phyloP scores from a whole-genome alignment of 106 monocot species.

The Phalaenopsis aphrodite region DNA sequence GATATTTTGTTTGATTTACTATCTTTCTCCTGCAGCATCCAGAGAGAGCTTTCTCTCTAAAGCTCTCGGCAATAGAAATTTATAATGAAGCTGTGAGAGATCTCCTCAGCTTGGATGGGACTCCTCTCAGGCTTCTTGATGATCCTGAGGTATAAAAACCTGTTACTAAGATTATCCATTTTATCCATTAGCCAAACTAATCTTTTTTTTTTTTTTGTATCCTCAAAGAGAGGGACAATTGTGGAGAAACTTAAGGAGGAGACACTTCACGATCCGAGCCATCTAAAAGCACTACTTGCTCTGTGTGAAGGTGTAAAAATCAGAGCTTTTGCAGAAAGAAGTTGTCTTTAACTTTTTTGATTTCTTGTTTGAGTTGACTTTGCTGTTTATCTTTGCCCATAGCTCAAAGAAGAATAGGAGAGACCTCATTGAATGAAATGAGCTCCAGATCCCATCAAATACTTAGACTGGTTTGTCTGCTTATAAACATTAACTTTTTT shows the following conservation, averaged over 20 bases:
- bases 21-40: constrained; percentile 56
- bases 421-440: constrained; percentile 90
- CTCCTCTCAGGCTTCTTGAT: constrained; percentile 89
- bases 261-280: constrained; percentile 11
- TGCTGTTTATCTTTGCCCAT: background rate
- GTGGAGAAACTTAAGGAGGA: constrained; percentile 26
- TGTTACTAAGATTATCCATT: background rate
- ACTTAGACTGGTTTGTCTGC: constrained; percentile 70
- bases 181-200: background rate
- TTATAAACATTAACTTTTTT: constrained; percentile 1
- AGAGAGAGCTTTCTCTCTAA: constrained; percentile 86
- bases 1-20: background rate
- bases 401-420: constrained; percentile 93
- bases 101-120: constrained; percentile 73
- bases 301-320: constrained; percentile 76
- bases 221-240: constrained; percentile 25
- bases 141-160: constrained; percentile 68
- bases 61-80: constrained; percentile 93
- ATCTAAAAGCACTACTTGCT: constrained; percentile 18
- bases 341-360: background rate
- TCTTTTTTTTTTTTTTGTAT: constrained; percentile 4
- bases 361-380: constrained; percentile 8
- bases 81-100: constrained; percentile 97
- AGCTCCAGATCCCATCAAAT: constrained; percentile 99
- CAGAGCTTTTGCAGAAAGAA: background rate